Evolutionary conservation across 2,329 filamentous ascomycete genomes (phyloP).

Genomic region (Boeremia lycopersici): DNA sequence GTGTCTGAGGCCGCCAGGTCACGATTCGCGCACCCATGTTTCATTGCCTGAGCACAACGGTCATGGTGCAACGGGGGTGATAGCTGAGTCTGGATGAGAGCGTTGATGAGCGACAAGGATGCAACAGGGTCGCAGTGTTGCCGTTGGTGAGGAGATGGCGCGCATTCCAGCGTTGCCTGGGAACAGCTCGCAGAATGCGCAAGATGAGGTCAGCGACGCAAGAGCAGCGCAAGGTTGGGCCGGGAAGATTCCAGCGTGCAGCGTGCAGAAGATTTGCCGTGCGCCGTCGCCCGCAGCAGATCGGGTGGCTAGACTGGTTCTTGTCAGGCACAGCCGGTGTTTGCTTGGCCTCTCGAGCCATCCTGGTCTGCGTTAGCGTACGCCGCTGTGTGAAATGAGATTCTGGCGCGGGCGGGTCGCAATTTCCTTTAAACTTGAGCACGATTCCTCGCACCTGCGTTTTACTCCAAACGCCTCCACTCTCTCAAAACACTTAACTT

Average conservation of each 20-base stretch:
- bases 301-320: slow-evolving; percentile 10
- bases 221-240: slow-evolving; percentile 13
- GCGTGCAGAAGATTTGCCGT: slow-evolving; percentile 20
- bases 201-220: slow-evolving; percentile 15
- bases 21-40: slow-evolving; percentile 30
- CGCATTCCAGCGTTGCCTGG: slow-evolving; percentile 16
- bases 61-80: slow-evolving; percentile 27
- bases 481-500: slow-evolving; percentile 22
- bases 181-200: slow-evolving; percentile 9
- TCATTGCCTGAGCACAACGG: slow-evolving; percentile 26
- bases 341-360: slow-evolving; percentile 7
- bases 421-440: slow-evolving; percentile 19
- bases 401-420: slow-evolving; percentile 7
- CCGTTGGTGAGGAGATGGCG: slow-evolving; percentile 6
- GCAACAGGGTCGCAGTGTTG: not conserved
- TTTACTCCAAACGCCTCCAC: slow-evolving; percentile 27
- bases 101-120: slow-evolving; percentile 9
- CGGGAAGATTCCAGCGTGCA: slow-evolving; percentile 15
- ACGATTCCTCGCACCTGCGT: slow-evolving; percentile 16
- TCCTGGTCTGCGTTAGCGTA: slow-evolving; percentile 17
- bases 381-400: slow-evolving; percentile 12
- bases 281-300: slow-evolving; percentile 15
- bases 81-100: slow-evolving; percentile 14
- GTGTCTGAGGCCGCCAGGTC: slow-evolving; percentile 9
- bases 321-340: slow-evolving; percentile 14